Evolutionary conservation across 2,329 filamentous ascomycete genomes (phyloP), one percentile per base, ranked within the genome.

Genomic region (Cladosporium sp.): DNA sequence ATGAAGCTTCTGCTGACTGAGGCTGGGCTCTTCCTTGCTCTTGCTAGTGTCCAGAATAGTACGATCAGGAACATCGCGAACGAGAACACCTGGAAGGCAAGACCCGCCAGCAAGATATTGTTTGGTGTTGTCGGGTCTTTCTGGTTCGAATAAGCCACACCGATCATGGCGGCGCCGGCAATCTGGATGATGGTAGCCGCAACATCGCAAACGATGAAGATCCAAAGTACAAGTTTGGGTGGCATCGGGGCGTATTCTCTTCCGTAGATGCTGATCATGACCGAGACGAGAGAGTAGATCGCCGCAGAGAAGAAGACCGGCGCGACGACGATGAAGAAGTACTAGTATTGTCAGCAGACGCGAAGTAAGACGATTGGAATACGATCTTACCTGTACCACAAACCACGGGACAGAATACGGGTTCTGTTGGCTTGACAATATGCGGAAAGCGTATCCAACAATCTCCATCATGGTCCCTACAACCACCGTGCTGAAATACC

Each of bases 311-410:
- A 78, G 65, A 84, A 82, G 38, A 85, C 82, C 1, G 82, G 82
- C 0, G 82, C 82, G 0, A 80, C 80, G 61, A 85, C 82, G 68
- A 85, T 83, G 74, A 83, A 83, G 74, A 85, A 85, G 73, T 84
- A 84, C 36, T 22, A 20, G 42, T 36, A 12, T 47, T 51, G 34
- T 36, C 22, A 17, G 39, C 14, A 12, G n/a, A 7, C 22, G 6
- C 15, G 17, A 11, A 19, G 25, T 2, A 3, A n/a, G 15, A 19
- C 25, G 6, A 6, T 14, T 36, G 11, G 11, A 11, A 43, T 3
- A 1, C 2, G 2, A 34, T 34, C 40, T 47, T 38, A 59, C 56
- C 55, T 69, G 81, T 47, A 82, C 70, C 39, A 85, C 80, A 63
- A 84, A 85, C 73, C 78, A 84, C 38, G 78, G 70, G 15, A 84